Percentiles rank a stretch among this genome's conserved stretches.
Evolutionary conservation across 73 alveolate species (phyloP).

Genomic region (Uronychia setigera): DNA sequence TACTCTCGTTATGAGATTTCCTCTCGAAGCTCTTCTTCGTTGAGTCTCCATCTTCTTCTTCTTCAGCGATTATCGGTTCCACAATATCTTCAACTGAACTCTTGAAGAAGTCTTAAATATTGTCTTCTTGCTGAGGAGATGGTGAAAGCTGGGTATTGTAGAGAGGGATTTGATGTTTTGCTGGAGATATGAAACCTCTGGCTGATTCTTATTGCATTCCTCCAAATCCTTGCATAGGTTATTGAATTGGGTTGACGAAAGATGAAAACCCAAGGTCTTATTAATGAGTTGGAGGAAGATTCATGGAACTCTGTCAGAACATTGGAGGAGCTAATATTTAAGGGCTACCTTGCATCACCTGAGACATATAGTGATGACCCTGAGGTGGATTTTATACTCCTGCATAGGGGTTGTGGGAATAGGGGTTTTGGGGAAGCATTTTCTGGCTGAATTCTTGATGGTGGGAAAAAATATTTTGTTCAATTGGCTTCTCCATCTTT

Average conservation of each 20-base stretch:
- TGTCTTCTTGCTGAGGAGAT: background rate
- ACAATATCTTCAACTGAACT: background rate
- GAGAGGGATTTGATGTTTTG: no score
- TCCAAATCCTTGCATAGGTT: background rate
- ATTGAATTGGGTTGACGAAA: background rate
- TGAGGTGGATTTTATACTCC: background rate
- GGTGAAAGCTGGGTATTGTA: background rate
- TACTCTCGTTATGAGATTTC: background rate
- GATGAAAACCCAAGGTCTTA: background rate
- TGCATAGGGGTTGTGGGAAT: background rate
- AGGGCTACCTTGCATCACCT: no score
- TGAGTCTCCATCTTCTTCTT: no score
- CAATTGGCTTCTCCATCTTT: no score
- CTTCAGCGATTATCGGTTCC: background rate
- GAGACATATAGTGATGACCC: background rate
- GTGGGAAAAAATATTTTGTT: no score
- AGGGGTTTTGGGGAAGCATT: background rate
- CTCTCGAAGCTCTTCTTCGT: slow-evolving; percentile 1
- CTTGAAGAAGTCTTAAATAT: background rate
- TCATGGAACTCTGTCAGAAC: background rate
- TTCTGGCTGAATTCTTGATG: no score
- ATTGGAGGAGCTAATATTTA: background rate
- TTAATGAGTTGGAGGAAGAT: background rate
- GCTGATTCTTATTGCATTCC: background rate
- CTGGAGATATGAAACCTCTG: background rate